Percentiles rank a stretch among this genome's conserved stretches.
These are phyloP conservation scores for Sequoia sempervirens DNA, from an alignment of 75 land plant species.

Conservation along the genomic window DNA sequence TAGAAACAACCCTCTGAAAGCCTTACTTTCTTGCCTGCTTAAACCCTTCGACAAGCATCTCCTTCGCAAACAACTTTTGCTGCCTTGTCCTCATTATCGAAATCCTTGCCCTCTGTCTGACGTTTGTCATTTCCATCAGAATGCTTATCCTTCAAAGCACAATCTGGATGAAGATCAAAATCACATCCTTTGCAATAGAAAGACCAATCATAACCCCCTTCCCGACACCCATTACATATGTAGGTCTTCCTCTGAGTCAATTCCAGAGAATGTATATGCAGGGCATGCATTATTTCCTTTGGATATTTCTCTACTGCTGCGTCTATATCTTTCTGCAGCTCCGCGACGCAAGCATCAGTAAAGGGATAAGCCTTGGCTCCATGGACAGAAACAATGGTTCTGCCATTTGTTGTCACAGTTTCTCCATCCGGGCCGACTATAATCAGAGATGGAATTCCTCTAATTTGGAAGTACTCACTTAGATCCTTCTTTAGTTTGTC, in stretches of 20 bases:
- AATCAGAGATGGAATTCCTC: slow-evolving; percentile 48
- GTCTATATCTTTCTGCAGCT: slow-evolving; percentile 9
- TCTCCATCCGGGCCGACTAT: slow-evolving; percentile 54
- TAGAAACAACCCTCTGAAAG: not conserved
- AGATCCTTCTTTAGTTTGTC: too few relatives aligned
- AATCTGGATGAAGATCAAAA: slow-evolving; percentile 39
- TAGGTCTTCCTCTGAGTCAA: slow-evolving; percentile 21
- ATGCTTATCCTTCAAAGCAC: slow-evolving; percentile 10
- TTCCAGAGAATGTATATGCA: slow-evolving; percentile 27
- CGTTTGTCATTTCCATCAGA: not conserved
- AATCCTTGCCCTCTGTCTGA: not conserved
- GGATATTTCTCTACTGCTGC: slow-evolving; percentile 23
- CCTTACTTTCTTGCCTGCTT: too few relatives aligned
- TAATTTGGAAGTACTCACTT: slow-evolving; percentile 31
- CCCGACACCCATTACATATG: slow-evolving; percentile 29
- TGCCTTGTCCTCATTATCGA: not conserved
- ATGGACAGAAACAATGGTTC: not conserved
- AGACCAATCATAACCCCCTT: slow-evolving; percentile 26
- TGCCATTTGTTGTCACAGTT: slow-evolving; percentile 44
- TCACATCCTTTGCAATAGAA: slow-evolving; percentile 36
- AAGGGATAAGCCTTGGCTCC: too few relatives aligned
- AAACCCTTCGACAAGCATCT: not conserved
- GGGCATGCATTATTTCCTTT: slow-evolving; percentile 11
- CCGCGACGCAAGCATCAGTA: not conserved
- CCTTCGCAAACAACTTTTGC: not conserved